These are phyloP conservation scores for Xenoacremonium recifei DNA, from an alignment of 2,329 filamentous ascomycete genomes.

Conservation along the genomic window DNA sequence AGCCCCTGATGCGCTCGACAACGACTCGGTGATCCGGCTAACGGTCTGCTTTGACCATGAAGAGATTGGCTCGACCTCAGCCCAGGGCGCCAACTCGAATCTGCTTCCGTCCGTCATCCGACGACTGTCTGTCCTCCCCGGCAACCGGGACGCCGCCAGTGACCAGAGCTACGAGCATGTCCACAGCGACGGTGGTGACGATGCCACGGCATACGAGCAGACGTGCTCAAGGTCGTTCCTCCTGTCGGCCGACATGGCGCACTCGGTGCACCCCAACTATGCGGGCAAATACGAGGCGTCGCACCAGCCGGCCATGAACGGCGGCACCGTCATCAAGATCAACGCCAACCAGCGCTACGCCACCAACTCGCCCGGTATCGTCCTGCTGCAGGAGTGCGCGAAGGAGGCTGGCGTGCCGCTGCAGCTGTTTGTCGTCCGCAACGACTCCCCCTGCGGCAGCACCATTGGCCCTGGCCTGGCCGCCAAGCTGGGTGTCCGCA, in stretches of 20 bases:
- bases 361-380: conserved; percentile 93
- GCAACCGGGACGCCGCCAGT: conserved; percentile 63
- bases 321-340: conserved; percentile 94
- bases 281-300: conserved; percentile 84
- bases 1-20: conserved; percentile 62
- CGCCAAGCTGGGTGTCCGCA: conserved; percentile 81
- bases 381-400: conserved; percentile 85
- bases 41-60: conserved; percentile 96
- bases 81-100: conserved; percentile 92
- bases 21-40: conserved; percentile 82
- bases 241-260: conserved; percentile 95
- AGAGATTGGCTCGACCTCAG: conserved; percentile 89
- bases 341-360: conserved; percentile 97
- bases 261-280: conserved; percentile 95
- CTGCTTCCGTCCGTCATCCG: conserved; percentile 83
- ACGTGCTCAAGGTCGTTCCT: conserved; percentile 89
- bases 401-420: conserved; percentile 74
- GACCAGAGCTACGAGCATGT: conserved; percentile 58
- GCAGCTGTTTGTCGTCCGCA: conserved; percentile 93
- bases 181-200: conserved; percentile 56
- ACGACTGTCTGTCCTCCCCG: conserved; percentile 77
- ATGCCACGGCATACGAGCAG: conserved; percentile 87
- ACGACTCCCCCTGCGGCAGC: conserved; percentile 91
- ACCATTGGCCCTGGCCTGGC: conserved; percentile 98
- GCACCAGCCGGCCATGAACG: conserved; percentile 94